Percentiles rank a stretch among this genome's conserved stretches.
phyloP scores from a whole-genome alignment of 441 rosid species.

The Francoa sonchifolia region DNA sequence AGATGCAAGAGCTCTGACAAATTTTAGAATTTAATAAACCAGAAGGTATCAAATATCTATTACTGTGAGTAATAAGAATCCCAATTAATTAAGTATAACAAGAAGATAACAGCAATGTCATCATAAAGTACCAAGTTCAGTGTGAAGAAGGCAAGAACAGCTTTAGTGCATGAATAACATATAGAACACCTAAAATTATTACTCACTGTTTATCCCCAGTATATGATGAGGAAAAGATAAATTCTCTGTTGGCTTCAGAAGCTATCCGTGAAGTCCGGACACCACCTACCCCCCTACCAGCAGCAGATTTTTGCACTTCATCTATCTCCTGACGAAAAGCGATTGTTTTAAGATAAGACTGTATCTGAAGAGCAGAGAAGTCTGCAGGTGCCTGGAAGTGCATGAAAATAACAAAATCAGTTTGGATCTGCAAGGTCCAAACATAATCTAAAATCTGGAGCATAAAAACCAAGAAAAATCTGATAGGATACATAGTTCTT shows the following conservation, averaged over 20 bases:
- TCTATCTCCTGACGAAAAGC: slow-evolving; percentile 92
- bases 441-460: too few species aligned
- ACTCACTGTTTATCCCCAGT: slow-evolving; percentile 87
- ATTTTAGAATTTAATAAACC: slow-evolving; percentile 8
- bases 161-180: not conserved
- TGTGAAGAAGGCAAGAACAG: not conserved
- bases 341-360: slow-evolving; percentile 87
- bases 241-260: slow-evolving; percentile 91
- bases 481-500: too few species aligned
- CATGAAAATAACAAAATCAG: slow-evolving; percentile 15
- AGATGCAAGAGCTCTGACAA: slow-evolving; percentile 51
- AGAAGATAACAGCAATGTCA: slow-evolving; percentile 2
- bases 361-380: slow-evolving; percentile 87
- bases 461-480: too few species aligned
- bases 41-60: slow-evolving; percentile 11
- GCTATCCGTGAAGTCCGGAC: slow-evolving; percentile 87
- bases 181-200: slow-evolving; percentile 8
- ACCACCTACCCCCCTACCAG: slow-evolving; percentile 79
- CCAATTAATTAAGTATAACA: slow-evolving; percentile 1
- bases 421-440: slow-evolving; percentile 5
- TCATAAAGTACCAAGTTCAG: not conserved
- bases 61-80: not conserved
- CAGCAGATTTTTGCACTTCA: slow-evolving; percentile 83
- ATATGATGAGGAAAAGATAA: slow-evolving; percentile 82
- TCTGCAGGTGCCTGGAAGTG: slow-evolving; percentile 62